Evolutionary conservation across 805 yeast genomes (phyloP).

Genomic region (Ogataea glucozyma): DNA sequence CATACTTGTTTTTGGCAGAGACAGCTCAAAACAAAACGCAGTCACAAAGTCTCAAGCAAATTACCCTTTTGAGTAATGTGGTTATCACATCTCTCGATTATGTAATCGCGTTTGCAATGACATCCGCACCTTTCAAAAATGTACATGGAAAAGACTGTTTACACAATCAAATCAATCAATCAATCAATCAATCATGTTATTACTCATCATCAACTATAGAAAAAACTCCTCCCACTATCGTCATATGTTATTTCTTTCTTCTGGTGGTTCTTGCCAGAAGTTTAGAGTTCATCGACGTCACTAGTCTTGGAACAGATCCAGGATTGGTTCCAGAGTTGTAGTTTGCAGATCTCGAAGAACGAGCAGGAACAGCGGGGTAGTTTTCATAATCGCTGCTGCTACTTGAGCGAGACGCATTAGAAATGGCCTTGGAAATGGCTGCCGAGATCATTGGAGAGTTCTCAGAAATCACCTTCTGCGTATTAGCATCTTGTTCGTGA

Average conservation of each 20-base stretch:
- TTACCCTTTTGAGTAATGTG: background rate
- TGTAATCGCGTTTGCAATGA: too few species aligned
- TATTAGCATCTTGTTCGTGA: slow-evolving; percentile 13
- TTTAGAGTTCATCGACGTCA: slow-evolving; percentile 62
- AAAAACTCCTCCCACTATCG: too few species aligned
- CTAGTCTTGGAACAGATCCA: slow-evolving; percentile 27
- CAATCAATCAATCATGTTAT: too few species aligned
- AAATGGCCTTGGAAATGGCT: slow-evolving; percentile 36
- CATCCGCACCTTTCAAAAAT: too few species aligned
- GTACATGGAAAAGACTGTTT: background rate
- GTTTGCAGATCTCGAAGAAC: slow-evolving; percentile 3
- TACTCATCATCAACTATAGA: too few species aligned
- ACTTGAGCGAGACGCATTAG: slow-evolving; percentile 17
- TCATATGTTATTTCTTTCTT: slow-evolving; percentile 34
- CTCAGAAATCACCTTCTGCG: slow-evolving; percentile 22
- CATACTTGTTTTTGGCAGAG: background rate
- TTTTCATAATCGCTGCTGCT: slow-evolving; percentile 7
- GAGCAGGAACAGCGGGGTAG: background rate
- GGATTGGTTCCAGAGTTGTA: background rate
- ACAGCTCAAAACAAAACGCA: slow-evolving; percentile 14
- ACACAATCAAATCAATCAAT: background rate
- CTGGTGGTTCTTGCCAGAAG: slow-evolving; percentile 58
- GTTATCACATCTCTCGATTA: too few species aligned
- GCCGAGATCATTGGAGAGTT: slow-evolving; percentile 37
- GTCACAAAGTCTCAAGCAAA: slow-evolving; percentile 16